Conservation (phyloP, 257 asterid species). For the Avicennia marina region DNA sequence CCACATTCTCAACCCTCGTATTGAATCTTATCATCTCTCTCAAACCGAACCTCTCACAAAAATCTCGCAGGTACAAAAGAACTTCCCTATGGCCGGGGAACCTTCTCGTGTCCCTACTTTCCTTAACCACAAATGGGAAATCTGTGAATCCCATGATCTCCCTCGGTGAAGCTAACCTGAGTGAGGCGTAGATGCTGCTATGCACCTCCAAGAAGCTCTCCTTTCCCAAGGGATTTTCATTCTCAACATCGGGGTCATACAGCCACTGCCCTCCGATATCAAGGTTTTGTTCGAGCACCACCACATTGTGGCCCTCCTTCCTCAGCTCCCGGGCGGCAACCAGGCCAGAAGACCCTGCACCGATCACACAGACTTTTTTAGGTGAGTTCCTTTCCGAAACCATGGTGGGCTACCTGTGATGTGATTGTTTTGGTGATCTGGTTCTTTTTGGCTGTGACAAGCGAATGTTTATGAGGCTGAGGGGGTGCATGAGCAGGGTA, state of each 20-base stretch:
- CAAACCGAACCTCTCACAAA: conserved; percentile 59
- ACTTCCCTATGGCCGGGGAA: conserved; percentile 74
- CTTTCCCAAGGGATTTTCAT: conserved; percentile 46
- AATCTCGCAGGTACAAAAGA: conserved; percentile 56
- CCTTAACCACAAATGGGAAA: conserved; percentile 56
- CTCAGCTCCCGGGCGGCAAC: conserved; percentile 83
- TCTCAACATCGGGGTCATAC: conserved; percentile 52
- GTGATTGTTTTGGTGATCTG: no score
- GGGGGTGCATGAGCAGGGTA: no score
- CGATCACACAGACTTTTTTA: conserved; percentile 55
- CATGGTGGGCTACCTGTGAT: background rate
- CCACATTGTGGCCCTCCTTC: conserved; percentile 71
- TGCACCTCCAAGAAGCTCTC: conserved; percentile 37
- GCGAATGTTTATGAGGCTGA: no score
- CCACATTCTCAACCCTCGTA: conserved; percentile 57
- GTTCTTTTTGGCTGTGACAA: no score
- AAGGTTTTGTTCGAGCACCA: conserved; percentile 71
- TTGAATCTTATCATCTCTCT: conserved; percentile 71
- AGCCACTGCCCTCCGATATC: conserved; percentile 96
- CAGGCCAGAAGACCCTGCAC: conserved; percentile 81
- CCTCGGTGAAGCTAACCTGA: conserved; percentile 64
- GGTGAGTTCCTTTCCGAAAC: background rate
- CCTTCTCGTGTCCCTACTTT: conserved; percentile 72
- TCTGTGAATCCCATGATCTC: conserved; percentile 83
- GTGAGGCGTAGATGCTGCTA: conserved; percentile 63